Conservation (phyloP, 1,284 basidiomycete species). For the Clitocybe nebularis region DNA sequence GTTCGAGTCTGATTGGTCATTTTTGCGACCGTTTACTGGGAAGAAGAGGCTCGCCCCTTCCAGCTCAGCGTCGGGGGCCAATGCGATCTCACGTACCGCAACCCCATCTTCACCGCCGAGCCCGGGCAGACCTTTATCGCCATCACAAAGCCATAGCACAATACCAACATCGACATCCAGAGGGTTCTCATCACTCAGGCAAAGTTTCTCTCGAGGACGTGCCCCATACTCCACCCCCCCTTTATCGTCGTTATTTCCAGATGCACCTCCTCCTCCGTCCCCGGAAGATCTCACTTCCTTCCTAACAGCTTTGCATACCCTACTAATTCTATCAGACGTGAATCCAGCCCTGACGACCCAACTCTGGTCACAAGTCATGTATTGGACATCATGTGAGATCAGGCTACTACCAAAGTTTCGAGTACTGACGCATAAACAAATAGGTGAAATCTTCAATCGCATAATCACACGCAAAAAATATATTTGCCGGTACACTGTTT, state of each 20-base stretch:
- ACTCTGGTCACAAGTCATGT: slow-evolving; percentile 93
- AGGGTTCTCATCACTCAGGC: slow-evolving; percentile 59
- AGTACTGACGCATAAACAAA: slow-evolving; percentile 12
- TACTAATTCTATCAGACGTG: slow-evolving; percentile 85
- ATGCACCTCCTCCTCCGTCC: slow-evolving; percentile 41
- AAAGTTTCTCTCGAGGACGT: slow-evolving; percentile 53
- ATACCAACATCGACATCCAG: slow-evolving; percentile 42
- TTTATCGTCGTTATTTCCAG: slow-evolving; percentile 49
- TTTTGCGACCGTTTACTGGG: slow-evolving; percentile 74
- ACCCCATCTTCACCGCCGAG: slow-evolving; percentile 42
- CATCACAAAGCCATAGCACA: slow-evolving; percentile 35
- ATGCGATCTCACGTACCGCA: slow-evolving; percentile 32
- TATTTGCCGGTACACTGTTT: slow-evolving; percentile 66
- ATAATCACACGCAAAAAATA: slow-evolving; percentile 90
- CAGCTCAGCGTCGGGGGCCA: slow-evolving; percentile 26
- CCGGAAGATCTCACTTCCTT: slow-evolving; percentile 76
- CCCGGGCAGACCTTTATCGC: slow-evolving; percentile 46
- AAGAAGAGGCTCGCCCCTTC: slow-evolving; percentile 50
- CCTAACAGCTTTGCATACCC: slow-evolving; percentile 83
- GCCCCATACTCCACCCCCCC: slow-evolving; percentile 41
- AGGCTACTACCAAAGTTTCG: slow-evolving; percentile 3
- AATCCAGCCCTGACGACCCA: slow-evolving; percentile 90
- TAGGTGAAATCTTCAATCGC: slow-evolving; percentile 94
- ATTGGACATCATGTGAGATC: slow-evolving; percentile 79
- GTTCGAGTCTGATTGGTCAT: slow-evolving; percentile 96